Percentiles rank a stretch among this genome's conserved stretches.
Conservation (phyloP, 2,329 filamentous ascomycete species). For the Proliferodiscus dingleyae region DNA sequence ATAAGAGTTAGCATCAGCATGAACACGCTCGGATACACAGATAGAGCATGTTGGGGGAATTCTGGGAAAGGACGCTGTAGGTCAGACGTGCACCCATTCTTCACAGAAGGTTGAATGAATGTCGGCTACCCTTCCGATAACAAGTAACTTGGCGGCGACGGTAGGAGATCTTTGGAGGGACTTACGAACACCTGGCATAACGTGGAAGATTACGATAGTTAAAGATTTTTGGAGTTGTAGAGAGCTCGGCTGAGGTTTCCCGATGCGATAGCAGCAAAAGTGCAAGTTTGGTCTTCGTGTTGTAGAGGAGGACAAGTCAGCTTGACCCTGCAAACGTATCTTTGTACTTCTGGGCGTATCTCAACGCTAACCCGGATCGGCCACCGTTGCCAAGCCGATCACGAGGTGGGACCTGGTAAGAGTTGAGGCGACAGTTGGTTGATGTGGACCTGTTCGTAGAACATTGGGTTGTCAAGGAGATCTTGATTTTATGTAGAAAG, state of each 20-base stretch:
- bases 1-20: conserved; percentile 9
- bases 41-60: background rate
- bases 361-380: too few species aligned
- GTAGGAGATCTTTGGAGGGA: background rate
- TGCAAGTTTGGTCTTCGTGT: background rate
- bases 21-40: background rate
- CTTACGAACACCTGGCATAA: conserved; percentile 1
- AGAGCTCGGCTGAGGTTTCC: background rate
- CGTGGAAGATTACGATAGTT: background rate
- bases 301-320: background rate
- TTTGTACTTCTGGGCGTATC: background rate
- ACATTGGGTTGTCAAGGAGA: too few species aligned
- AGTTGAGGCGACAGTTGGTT: too few species aligned
- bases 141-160: background rate
- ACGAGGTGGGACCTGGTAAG: too few species aligned
- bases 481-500: too few species aligned
- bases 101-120: background rate
- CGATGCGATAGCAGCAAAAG: background rate
- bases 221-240: background rate
- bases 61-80: background rate
- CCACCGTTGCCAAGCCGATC: too few species aligned
- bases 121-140: background rate
- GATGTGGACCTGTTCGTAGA: too few species aligned
- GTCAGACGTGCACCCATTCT: conserved; percentile 7
- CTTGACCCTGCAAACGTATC: background rate